Base-by-base conservation (phyloP, 1,284 basidiomycete genomes). In the Filobasidium uniguttulatum region DNA sequence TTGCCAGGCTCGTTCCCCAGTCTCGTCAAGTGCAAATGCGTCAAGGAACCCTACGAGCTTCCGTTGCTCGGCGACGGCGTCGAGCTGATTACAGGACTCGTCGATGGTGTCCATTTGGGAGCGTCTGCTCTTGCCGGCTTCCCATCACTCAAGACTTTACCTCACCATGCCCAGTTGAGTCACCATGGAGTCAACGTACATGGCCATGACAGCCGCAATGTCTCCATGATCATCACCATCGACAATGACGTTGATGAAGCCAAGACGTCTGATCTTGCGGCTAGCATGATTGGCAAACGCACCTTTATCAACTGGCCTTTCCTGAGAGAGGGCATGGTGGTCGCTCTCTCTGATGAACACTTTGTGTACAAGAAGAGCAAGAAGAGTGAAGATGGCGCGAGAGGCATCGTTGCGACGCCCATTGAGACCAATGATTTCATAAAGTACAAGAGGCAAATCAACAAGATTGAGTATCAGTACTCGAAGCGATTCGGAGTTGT, bases 1-100 rank as follows among this genome's bases (percentile, higher is more conserved):
- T 72, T 94, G 1, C 88, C 89, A 0, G 86, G 89, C 5, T 89
- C 94, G 73, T 94, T 99, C 75, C 91, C 94, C 1, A 77, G 87
- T 40, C 72, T 99, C n/a, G 71, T 80, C 51, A 79, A 83, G 36
- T 93, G 83, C 60, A 80, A 77, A 26, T 91, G 87, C 66, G 71
- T 70, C 48, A 84, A 81, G 75, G 79, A 82, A 57, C 71, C 80
- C 1, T 98, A 88, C 72, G 74, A 87, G 53, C 75, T 98, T 8
- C 94, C 94, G 0, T 87, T 81, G 0, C 74, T 98, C 26, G 66
- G 70, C 7, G 81, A 86, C 57, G 91, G 87, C 1, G 74, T 91
- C 7, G 80, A 88, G 57, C 77, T 96, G 40, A 75, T 93, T 43
- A 78, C 84, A 47, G 91, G 91, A 4, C 77, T 98, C 1, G 79